Conservation (phyloP, 2,329 filamentous ascomycete species). For the Aspergillus amoenus region DNA sequence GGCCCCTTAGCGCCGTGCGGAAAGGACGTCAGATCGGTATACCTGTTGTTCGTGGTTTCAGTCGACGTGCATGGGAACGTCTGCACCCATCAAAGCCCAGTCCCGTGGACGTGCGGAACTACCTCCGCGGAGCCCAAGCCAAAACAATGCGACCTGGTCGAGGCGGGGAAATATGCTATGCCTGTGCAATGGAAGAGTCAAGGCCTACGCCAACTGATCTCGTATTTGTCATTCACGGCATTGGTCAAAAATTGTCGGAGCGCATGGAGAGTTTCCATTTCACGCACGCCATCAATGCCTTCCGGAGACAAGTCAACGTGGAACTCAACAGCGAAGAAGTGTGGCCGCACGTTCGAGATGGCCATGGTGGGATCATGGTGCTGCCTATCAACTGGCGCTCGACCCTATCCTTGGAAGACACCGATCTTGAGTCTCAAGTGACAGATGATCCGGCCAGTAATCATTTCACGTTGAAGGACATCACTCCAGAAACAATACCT, state of each 20-base stretch:
- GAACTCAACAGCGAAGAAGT: constrained; percentile 74
- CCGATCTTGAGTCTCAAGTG: constrained; percentile 57
- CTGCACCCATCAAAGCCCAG: constrained; percentile 58
- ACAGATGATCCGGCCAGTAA: constrained; percentile 58
- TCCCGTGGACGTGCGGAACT: constrained; percentile 42
- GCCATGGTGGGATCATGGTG: constrained; percentile 89
- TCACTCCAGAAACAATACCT: constrained; percentile 86
- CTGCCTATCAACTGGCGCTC: constrained; percentile 94
- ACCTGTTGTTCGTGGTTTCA: constrained; percentile 85
- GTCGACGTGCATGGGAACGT: constrained; percentile 72
- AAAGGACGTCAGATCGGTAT: constrained; percentile 82
- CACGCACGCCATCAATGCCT: constrained; percentile 90
- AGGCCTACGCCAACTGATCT: constrained; percentile 77
- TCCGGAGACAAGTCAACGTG: constrained; percentile 80
- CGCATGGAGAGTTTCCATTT: constrained; percentile 96
- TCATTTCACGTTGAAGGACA: constrained; percentile 74
- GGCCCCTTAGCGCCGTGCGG: constrained; percentile 78
- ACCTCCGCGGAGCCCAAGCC: constrained; percentile 41
- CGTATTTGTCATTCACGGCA: constrained; percentile 88
- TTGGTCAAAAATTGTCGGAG: constrained; percentile 94
- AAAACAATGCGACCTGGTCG: constrained; percentile 25
- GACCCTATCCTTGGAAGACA: constrained; percentile 82
- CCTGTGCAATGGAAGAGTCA: constrained; percentile 64
- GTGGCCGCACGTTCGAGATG: constrained; percentile 70
- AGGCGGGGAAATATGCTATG: constrained; percentile 42